A percentile compares a stretch with the other conserved stretches of the same genome.
phyloP scores from a whole-genome alignment of 163 green algal species.

The Prototheca wickerhamii region DNA sequence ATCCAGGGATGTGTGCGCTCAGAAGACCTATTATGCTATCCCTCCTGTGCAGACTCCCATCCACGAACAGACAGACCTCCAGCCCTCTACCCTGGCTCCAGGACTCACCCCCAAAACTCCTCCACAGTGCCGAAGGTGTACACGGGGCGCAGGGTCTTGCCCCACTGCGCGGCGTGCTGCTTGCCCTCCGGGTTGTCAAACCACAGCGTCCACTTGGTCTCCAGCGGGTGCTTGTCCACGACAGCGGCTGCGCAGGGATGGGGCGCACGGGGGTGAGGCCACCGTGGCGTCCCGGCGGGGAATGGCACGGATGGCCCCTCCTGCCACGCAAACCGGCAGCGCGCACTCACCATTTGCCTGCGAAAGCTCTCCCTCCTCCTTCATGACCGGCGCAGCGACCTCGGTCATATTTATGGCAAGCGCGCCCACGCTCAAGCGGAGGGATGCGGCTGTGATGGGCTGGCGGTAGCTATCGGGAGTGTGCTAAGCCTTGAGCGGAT shows the following conservation, averaged over 20 bases:
- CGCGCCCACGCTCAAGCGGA: background rate
- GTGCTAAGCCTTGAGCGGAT: background rate
- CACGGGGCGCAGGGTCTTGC: slow-evolving; percentile 77
- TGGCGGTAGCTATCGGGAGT: background rate
- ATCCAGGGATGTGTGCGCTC: too few species aligned
- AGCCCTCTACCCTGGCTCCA: background rate
- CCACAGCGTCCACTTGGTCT: slow-evolving; percentile 93
- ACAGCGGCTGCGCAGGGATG: background rate
- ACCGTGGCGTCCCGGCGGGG: too few species aligned
- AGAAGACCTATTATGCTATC: too few species aligned
- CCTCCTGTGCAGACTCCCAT: too few species aligned
- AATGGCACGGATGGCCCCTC: too few species aligned
- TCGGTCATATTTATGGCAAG: background rate
- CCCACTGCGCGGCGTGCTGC: slow-evolving; percentile 79
- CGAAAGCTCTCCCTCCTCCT: background rate
- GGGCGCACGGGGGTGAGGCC: too few species aligned
- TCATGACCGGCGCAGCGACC: background rate
- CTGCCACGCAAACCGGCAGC: too few species aligned
- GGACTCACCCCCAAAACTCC: slow-evolving; percentile 96
- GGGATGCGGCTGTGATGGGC: background rate
- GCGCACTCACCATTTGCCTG: background rate
- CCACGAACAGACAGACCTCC: too few species aligned
- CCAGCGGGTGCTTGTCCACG: slow-evolving; percentile 71
- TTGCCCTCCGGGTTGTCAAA: slow-evolving; percentile 89
- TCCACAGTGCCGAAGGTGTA: slow-evolving; percentile 98